Percentiles rank a stretch among this genome's conserved stretches.
These are phyloP conservation scores for Olyra latifolia DNA, from an alignment of 176 grass and related monocot genomes.

Conservation along the genomic window DNA sequence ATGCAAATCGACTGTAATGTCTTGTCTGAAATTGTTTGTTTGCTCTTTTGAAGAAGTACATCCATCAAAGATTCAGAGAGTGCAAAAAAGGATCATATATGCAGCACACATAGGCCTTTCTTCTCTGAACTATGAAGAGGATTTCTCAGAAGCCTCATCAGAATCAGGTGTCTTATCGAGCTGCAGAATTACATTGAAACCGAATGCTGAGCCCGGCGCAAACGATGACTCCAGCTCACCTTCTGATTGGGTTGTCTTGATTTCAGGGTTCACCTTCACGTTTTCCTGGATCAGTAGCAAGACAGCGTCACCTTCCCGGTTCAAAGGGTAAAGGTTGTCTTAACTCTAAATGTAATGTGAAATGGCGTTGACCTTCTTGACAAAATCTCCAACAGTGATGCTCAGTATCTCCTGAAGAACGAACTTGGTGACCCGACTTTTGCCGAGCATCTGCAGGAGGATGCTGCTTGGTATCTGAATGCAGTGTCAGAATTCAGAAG, in stretches of 20 bases:
- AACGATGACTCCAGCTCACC: conserved; percentile 66
- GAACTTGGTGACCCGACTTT: conserved; percentile 73
- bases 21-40: background rate
- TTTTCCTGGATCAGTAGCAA: conserved; percentile 48
- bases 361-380: conserved; percentile 57
- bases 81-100: background rate
- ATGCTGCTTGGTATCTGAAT: conserved; percentile 69
- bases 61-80: background rate
- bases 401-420: conserved; percentile 71
- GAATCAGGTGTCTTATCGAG: conserved; percentile 47
- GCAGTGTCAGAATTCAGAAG: conserved; percentile 7
- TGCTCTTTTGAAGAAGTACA: conserved; percentile 22
- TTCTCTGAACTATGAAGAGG: conserved; percentile 21
- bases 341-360: background rate
- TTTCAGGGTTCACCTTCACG: conserved; percentile 60
- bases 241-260: conserved; percentile 51
- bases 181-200: conserved; percentile 54
- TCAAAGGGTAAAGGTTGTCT: background rate
- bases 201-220: conserved; percentile 45
- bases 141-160: conserved; percentile 18
- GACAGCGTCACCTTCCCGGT: background rate
- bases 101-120: background rate
- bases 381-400: conserved; percentile 58
- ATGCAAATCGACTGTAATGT: conserved; percentile 5
- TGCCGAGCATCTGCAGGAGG: conserved; percentile 68